These are phyloP conservation scores for Geotrichum reessii DNA, from an alignment of 1,139 yeast species.

Conservation along the genomic window DNA sequence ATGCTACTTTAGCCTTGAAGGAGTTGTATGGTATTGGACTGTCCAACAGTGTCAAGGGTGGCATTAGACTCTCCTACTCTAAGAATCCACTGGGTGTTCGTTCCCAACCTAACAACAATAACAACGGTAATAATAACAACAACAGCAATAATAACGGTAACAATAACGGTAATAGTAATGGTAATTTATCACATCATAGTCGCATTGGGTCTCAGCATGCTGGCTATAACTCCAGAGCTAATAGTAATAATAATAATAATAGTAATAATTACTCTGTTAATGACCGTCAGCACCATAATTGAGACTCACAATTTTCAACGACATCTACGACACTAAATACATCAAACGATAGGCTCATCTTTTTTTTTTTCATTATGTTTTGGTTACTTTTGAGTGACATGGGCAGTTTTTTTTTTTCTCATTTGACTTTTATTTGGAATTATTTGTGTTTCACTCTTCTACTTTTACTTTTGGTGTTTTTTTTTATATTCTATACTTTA, in stretches of 20 bases:
- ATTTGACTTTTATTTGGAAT: neutral
- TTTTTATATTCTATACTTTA: neutral
- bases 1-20: constrained; percentile 88
- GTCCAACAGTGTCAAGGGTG: constrained; percentile 72
- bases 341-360: constrained; percentile 2
- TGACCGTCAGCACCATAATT: neutral
- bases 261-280: constrained; percentile 1
- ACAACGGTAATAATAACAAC: constrained; percentile 12
- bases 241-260: constrained; percentile 4
- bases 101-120: constrained; percentile 28
- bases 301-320: neutral
- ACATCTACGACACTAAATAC: constrained; percentile 9
- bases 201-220: constrained; percentile 18
- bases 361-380: neutral
- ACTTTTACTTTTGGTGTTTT: neutral
- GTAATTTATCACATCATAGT: constrained; percentile 7
- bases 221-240: constrained; percentile 13
- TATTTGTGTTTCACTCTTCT: neutral
- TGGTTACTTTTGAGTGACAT: neutral
- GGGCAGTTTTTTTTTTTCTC: neutral
- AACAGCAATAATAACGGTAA: constrained; percentile 17
- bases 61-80: constrained; percentile 86
- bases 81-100: constrained; percentile 96
- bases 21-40: constrained; percentile 84
- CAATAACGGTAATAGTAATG: constrained; percentile 11